Evolutionary conservation across 768 basidiomycete species (phyloP).

Genomic region (Amanita brunnescens): DNA sequence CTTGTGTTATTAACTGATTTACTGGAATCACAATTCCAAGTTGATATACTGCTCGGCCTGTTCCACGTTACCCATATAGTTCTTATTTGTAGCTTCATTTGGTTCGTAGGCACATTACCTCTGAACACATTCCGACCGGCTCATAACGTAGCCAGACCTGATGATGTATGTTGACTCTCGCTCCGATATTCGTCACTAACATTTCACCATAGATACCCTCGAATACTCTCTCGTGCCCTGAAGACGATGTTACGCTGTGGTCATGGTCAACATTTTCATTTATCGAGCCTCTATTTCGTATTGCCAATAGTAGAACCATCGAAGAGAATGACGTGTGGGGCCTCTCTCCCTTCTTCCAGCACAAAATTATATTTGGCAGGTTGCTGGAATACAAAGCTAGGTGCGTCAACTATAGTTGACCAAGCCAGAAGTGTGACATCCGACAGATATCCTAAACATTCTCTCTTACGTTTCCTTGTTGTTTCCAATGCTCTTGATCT

Average conservation of each 20-base stretch:
- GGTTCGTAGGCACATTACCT: conserved; percentile 50
- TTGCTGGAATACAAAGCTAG: conserved; percentile 41
- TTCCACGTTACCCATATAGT: conserved; percentile 14
- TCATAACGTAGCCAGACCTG: conserved; percentile 36
- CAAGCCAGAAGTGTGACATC: neutral
- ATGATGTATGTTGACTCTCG: conserved; percentile 31
- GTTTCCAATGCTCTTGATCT: conserved; percentile 63
- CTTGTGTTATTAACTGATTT: conserved; percentile 10
- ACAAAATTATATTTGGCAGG: conserved; percentile 60
- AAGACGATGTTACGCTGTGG: conserved; percentile 58
- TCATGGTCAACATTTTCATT: conserved; percentile 59
- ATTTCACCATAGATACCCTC: conserved; percentile 36
- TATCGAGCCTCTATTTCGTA: conserved; percentile 49
- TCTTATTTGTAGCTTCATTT: conserved; percentile 31
- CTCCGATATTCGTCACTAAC: neutral
- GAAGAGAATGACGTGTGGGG: conserved; percentile 50
- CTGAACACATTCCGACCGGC: conserved; percentile 34
- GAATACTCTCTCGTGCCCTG: conserved; percentile 43
- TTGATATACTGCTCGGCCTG: neutral
- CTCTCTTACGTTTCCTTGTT: conserved; percentile 53
- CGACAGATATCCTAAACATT: conserved; percentile 42
- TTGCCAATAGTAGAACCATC: conserved; percentile 42
- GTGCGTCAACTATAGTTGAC: conserved; percentile 19
- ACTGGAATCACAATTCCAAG: conserved; percentile 1
- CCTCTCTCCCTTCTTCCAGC: conserved; percentile 58